Base-by-base conservation (phyloP, 225 moss, liverwort and hornwort species). In the Marchantia polymorpha region DNA sequence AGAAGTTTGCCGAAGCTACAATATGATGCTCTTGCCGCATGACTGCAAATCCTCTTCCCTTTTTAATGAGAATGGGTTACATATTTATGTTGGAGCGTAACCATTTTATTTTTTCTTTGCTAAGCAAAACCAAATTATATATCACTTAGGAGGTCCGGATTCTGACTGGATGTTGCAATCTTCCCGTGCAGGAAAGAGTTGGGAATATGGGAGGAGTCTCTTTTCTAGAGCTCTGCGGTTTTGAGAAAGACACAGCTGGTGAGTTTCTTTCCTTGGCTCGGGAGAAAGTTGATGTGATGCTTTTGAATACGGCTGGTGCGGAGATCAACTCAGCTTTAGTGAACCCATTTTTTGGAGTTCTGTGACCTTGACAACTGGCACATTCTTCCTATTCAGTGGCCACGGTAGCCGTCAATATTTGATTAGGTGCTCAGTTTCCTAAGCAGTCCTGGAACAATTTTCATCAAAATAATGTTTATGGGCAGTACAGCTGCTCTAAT, bases 341-440 rank as follows among this genome's bases (percentile, higher is more conserved):
- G 71, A 97, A 97, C 81, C 97, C 97, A 49, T 97, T 94, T 72
- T 97, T 97, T 66, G 97, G 97, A 75, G 86, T 97, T 82, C 84
- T 97, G 74, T 94, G 81, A 83, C 74, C 26, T 48, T 75, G 53
- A 47, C 46, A 17, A 48, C 73, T 27, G 73, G 10, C 47, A 23
- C 53, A 52, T 25, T 73, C 53, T 50, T 73, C 52, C 54, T 27
- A 56, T 25, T 29, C 14, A 52, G 73, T 53, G 46, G 27, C 27
- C 13, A 73, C 73, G 29, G 54, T 25, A 54, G 73, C 54, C 54
- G 16, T 73, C 7, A 27, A 73, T 26, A 25, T 53, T 73, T 53
- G 26, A 12, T 26, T 39, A 25, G 72, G 72, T 51, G 52, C 72
- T 51, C 52, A 52, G 72, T 26, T n/a, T 52, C 14, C 13, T 23